Conservation (phyloP, 805 yeast genomes). For the Isabelozyma rhagii region DNA sequence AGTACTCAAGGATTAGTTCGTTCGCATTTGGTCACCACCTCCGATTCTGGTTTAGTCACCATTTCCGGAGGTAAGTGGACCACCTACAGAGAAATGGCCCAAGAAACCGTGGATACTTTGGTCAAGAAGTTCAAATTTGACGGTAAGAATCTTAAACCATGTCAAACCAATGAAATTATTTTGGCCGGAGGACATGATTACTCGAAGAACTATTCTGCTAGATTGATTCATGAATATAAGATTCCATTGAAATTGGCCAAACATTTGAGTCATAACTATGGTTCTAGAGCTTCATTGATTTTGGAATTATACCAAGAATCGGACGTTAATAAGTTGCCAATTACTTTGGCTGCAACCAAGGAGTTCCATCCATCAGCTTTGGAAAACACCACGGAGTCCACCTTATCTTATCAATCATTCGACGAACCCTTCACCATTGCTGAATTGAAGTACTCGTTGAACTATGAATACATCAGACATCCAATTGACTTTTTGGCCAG, state of each 20-base stretch:
- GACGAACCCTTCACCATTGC: slow-evolving; percentile 89
- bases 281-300: slow-evolving; percentile 81
- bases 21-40: slow-evolving; percentile 74
- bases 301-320: slow-evolving; percentile 53
- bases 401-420: slow-evolving; percentile 47
- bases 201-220: slow-evolving; percentile 68
- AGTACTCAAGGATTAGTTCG: slow-evolving; percentile 88
- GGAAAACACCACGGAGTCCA: slow-evolving; percentile 24
- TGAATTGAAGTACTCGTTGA: slow-evolving; percentile 77
- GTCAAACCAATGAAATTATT: slow-evolving; percentile 52
- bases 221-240: slow-evolving; percentile 75
- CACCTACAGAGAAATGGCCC: slow-evolving; percentile 96
- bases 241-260: slow-evolving; percentile 72
- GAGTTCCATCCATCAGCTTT: slow-evolving; percentile 27
- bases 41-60: slow-evolving; percentile 76
- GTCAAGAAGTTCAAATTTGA: slow-evolving; percentile 45
- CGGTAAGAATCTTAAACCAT: slow-evolving; percentile 35
- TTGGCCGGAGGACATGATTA: slow-evolving; percentile 82
- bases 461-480: slow-evolving; percentile 82
- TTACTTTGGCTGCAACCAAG: slow-evolving; percentile 50
- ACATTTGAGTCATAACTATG: slow-evolving; percentile 84
- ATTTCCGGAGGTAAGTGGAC: slow-evolving; percentile 99
- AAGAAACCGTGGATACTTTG: slow-evolving; percentile 81
- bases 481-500: slow-evolving; percentile 90
- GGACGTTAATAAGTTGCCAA: slow-evolving; percentile 58